Base-by-base conservation (phyloP, 192 early-diverging fungal genomes). In the Coemansia sp. region DNA sequence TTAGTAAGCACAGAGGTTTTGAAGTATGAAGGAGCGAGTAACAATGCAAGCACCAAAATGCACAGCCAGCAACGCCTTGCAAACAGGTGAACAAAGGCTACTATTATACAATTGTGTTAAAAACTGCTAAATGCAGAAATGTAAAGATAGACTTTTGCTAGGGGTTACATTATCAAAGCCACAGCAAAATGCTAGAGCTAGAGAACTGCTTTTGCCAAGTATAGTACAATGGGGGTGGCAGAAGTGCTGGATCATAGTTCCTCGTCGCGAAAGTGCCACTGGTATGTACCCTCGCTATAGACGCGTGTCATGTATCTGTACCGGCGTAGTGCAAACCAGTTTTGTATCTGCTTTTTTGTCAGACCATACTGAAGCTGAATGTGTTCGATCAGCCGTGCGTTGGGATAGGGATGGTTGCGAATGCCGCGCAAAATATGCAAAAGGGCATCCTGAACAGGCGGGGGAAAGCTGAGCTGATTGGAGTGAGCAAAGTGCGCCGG, bases 261-360 rank as follows among this genome's bases (percentile, higher is more conserved):
- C 13, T 64, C 60, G 35, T 51, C 36, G 31, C 77, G 72, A 37
- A 79, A 71, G 37, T 50, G 68, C 77, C 77, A 79, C 9, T 14
- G 33, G 11, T 31, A 10, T 16, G 51, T 35, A 3, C 77, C 77
- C 8, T 74, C 42, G 40, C 35, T 39, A 5, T 62, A 40, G 5
- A 51, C 31, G 9, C 48, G 16, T 26, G 31, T 42, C 77, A 79
- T 79, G 34, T 71, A 59, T 1, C 77, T 60, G 65, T 55, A 65
- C 16, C 77, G 56, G n/a, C 64, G 77, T 28, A 79, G 36, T 9
- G 72, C 77, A 59, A 79, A 79, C 77, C 77, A 79, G 31, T 79
- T 79, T 20, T 69, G 65, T 28, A 79, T 58, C 53, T 79, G 77
- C 51, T 67, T 74, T 16, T 62, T 63, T 38, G 53, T 68, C 34